Evolutionary conservation across 306 rosid genomes (phyloP).

Genomic region (Sesbania bispinosa): DNA sequence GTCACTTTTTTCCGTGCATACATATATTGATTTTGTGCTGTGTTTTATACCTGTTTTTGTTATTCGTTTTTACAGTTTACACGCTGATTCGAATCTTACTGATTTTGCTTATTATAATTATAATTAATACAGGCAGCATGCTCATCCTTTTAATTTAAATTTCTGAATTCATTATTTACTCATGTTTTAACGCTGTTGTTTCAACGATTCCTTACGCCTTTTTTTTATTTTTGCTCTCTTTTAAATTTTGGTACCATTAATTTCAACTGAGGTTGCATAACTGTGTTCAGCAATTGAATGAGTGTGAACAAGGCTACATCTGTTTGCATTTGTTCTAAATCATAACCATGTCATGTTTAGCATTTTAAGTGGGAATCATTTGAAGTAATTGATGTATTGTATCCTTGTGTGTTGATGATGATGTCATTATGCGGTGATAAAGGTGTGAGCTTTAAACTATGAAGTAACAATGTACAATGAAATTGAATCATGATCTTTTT

Average conservation of each 20-base stretch:
- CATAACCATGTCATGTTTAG: neutral
- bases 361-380: neutral
- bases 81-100: conserved; percentile 13
- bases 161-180: neutral
- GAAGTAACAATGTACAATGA: neutral
- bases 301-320: neutral
- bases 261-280: neutral
- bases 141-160: neutral
- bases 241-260: neutral
- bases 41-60: neutral
- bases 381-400: neutral
- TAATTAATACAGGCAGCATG: neutral
- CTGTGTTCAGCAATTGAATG: conserved; percentile 13
- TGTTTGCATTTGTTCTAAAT: neutral
- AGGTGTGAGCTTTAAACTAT: conserved; percentile 1
- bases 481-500: neutral
- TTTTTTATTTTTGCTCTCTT: neutral
- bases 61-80: neutral
- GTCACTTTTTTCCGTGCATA: neutral
- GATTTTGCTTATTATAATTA: neutral
- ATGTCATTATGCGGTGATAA: neutral
- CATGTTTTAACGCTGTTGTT: neutral
- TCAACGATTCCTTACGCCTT: neutral
- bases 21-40: neutral
- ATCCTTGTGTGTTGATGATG: neutral